Conservation (phyloP, 371 early-diverging fungal species). For the Mortierella sp. region DNA sequence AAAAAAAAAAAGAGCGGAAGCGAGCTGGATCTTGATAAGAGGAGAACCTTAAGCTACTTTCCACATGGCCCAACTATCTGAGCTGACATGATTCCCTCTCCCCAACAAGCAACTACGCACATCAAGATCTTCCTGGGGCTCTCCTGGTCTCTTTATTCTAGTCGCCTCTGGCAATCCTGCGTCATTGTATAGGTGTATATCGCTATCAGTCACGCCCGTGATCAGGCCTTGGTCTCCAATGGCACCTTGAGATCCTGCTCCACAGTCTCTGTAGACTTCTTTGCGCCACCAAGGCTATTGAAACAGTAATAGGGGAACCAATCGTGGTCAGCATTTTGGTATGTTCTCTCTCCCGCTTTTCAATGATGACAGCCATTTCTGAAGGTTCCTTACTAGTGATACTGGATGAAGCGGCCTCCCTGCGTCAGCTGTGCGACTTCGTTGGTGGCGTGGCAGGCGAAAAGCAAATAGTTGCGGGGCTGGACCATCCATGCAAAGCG, state of each 20-base stretch:
- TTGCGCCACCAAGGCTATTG: slow-evolving; percentile 56
- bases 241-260: slow-evolving; percentile 43
- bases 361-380: not conserved
- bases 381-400: slow-evolving; percentile 58
- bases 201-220: no score
- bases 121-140: no score
- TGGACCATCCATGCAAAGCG: slow-evolving; percentile 94
- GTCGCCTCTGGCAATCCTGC: not conserved
- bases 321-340: slow-evolving; percentile 1
- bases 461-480: slow-evolving; percentile 91
- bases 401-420: slow-evolving; percentile 84
- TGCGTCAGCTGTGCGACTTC: slow-evolving; percentile 89
- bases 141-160: not conserved
- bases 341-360: slow-evolving; percentile 1
- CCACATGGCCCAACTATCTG: no score
- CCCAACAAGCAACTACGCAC: no score
- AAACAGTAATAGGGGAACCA: slow-evolving; percentile 2
- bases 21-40: no score
- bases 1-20: no score
- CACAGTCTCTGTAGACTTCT: slow-evolving; percentile 25
- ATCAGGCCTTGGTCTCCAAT: slow-evolving; percentile 30
- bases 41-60: no score
- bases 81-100: no score
- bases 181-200: not conserved
- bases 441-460: slow-evolving; percentile 94